Conservation (phyloP, 2,329 filamentous ascomycete species). For the Elsinoe fawcettii region DNA sequence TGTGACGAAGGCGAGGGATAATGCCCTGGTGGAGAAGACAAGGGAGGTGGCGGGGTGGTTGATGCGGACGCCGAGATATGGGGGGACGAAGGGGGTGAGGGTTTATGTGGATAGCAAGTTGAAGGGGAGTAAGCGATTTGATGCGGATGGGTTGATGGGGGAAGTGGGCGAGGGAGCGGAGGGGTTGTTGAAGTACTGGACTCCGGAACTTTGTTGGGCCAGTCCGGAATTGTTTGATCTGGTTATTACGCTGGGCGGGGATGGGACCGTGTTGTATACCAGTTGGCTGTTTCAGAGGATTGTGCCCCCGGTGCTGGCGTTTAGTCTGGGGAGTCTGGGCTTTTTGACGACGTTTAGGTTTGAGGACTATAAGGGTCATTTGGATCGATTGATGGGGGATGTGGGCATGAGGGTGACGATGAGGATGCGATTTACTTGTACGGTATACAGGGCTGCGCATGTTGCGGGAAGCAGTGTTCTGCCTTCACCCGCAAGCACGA, state of each 20-base stretch:
- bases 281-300: slow-evolving; percentile 89
- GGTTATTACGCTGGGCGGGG: slow-evolving; percentile 78
- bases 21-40: slow-evolving; percentile 81
- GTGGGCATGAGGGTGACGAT: slow-evolving; percentile 90
- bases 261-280: slow-evolving; percentile 81
- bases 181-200: slow-evolving; percentile 90
- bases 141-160: slow-evolving; percentile 62
- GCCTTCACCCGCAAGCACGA: slow-evolving; percentile 23
- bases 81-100: slow-evolving; percentile 81
- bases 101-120: slow-evolving; percentile 98
- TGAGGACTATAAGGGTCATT: slow-evolving; percentile 74
- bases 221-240: slow-evolving; percentile 93
- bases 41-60: slow-evolving; percentile 83
- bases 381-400: slow-evolving; percentile 86
- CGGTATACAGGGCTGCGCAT: slow-evolving; percentile 64
- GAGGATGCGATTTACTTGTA: slow-evolving; percentile 98
- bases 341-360: slow-evolving; percentile 87
- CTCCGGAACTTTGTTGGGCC: slow-evolving; percentile 88
- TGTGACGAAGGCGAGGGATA: slow-evolving; percentile 94
- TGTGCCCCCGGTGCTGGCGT: slow-evolving; percentile 76
- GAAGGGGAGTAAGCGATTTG: slow-evolving; percentile 78
- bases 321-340: slow-evolving; percentile 76
- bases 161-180: slow-evolving; percentile 64
- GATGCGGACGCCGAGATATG: slow-evolving; percentile 77
- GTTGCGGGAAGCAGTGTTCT: slow-evolving; percentile 29